Conservation (phyloP, 306 rosid species). For the Quercus robur region DNA sequence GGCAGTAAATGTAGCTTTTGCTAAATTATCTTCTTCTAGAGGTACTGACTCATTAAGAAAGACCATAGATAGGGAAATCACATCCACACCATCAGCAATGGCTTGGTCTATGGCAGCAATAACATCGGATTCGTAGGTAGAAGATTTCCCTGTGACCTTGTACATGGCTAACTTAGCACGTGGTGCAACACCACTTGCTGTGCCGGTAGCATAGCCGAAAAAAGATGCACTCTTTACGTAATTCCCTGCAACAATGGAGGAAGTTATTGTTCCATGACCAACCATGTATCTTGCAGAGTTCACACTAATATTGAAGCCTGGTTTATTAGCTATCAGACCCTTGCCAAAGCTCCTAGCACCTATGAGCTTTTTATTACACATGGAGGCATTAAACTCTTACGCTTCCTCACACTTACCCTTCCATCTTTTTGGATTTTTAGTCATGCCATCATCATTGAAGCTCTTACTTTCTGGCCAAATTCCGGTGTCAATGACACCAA, state of each 20-base stretch:
- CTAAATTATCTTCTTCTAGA: slow-evolving; percentile 6
- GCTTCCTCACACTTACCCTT: slow-evolving; percentile 23
- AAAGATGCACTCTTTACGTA: slow-evolving; percentile 6
- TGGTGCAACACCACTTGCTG: slow-evolving; percentile 30
- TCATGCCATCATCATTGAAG: slow-evolving; percentile 25
- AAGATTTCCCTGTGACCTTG: slow-evolving; percentile 21
- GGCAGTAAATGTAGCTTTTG: slow-evolving; percentile 21
- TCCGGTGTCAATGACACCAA: slow-evolving; percentile 7
- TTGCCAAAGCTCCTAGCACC: slow-evolving; percentile 26
- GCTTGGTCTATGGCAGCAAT: slow-evolving; percentile 34
- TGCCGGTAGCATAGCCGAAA: slow-evolving; percentile 29
- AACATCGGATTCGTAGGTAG: slow-evolving; percentile 20
- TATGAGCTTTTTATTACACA: slow-evolving; percentile 26
- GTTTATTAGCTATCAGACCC: slow-evolving; percentile 6
- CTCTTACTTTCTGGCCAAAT: slow-evolving; percentile 28
- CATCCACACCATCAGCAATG: slow-evolving; percentile 33
- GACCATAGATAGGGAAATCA: slow-evolving; percentile 12
- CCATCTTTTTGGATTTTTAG: slow-evolving; percentile 21
- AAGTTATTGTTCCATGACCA: slow-evolving; percentile 35
- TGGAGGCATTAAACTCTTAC: slow-evolving; percentile 22
- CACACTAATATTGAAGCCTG: not conserved
- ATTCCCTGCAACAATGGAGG: slow-evolving; percentile 26
- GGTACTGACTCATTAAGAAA: not conserved
- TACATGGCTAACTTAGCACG: slow-evolving; percentile 20
- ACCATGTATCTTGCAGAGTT: slow-evolving; percentile 22